Evolutionary conservation across 2,329 filamentous ascomycete species (phyloP), one percentile per base, ranked within the genome.

Genomic region (Plectosphaerella cucumerina): DNA sequence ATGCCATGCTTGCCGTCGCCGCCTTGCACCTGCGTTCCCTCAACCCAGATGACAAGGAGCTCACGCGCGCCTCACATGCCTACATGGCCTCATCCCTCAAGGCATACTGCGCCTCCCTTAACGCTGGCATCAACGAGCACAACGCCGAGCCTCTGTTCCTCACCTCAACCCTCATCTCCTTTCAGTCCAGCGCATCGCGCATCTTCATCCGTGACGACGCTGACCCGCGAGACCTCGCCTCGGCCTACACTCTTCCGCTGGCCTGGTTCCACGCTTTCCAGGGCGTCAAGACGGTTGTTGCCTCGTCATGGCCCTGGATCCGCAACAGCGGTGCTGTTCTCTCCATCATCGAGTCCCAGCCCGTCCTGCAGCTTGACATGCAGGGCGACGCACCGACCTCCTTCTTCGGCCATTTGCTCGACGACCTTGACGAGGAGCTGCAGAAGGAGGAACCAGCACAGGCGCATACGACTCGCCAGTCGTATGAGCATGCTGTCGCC

Each of bases 221-320:
- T 15, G 68, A 73, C 35, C 58, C 62, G 4, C 66, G 68, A 45
- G 69, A 73, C 23, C 61, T 68, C 3, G 62, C 64, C n/a, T 68
- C 55, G 43, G 70, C 70, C 37, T 86, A 86, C 60, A 70, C 72
- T 17, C 65, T 85, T n/a, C 83, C 83, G 0, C 66, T 85, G 42
- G 75, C 80, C 3, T 86, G 81, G 82, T 86, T 86, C 54, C 82
- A 86, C 60, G 78, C 83, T 4, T 86, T 85, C 59, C 83, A 86
- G 59, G 83, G 83, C 11, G 81, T 86, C 56, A 86, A 86, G 62
- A 79, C 82, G 2, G 74, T 86, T 33, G 82, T 85, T 1, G 78
- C 82, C 18, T 76, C 77, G 3, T 84, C 81, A 14, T 86, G 83
- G 83, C 78, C 77, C 51, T 86, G 78, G 76, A 74, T 86, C 44